These are phyloP conservation scores for Saccharomycopsis oosterbeekiorum DNA, from an alignment of 805 yeast genomes.

Conservation along the genomic window DNA sequence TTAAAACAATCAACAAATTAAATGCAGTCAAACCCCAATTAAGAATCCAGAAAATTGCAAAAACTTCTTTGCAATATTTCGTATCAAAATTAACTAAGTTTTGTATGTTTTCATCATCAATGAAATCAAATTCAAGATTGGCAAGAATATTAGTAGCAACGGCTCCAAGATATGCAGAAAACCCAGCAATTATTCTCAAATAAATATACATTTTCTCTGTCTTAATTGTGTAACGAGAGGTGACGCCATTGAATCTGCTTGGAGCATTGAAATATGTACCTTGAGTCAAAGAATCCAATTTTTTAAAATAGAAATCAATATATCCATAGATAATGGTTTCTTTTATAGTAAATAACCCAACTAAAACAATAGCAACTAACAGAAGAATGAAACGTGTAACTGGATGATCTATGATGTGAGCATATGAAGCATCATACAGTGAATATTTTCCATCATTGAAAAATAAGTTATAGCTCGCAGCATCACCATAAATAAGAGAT, in stretches of 20 bases:
- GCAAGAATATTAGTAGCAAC: neutral
- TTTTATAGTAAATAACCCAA: neutral
- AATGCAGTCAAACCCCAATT: neutral
- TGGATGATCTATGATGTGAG: neutral
- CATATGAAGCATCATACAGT: neutral
- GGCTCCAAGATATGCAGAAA: neutral
- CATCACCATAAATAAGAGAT: neutral
- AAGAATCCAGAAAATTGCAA: neutral
- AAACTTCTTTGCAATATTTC: neutral
- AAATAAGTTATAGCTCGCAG: neutral
- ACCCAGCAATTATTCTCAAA: neutral
- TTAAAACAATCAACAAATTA: neutral
- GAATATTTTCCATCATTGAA: neutral
- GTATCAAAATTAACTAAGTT: neutral
- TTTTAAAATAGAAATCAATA: neutral
- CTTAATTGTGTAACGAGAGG: neutral
- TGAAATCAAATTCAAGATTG: neutral
- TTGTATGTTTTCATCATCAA: neutral
- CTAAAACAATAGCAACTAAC: neutral
- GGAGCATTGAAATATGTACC: neutral
- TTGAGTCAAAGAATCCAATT: neutral
- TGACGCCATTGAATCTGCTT: neutral
- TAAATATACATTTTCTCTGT: neutral
- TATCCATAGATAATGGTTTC: neutral
- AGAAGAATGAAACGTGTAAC: neutral